Base-by-base conservation (phyloP, 192 early-diverging fungal species). In the Backusella liffmaniae region DNA sequence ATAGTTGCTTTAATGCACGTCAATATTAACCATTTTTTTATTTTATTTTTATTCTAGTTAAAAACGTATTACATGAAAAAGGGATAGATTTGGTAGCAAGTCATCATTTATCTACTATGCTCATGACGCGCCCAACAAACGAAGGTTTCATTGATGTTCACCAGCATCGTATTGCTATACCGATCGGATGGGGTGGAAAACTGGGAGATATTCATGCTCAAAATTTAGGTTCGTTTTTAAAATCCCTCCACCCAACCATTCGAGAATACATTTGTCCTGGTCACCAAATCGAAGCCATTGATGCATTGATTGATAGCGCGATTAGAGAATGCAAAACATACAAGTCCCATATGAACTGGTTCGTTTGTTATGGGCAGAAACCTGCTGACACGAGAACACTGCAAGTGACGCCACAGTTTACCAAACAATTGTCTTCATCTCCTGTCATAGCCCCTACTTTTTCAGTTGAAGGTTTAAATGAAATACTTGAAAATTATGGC, bases 351-450 rank as follows among this genome's bases (percentile, higher is more conserved):
- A 65, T 79, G 32, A 79, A 74, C 37, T 74, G 77, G 72, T 79
- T 46, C 62, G 73, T 74, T 15, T 79, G 73, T 32, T 79, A 79
- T 30, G 77, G 69, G 0, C 77, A 78, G 21, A 78, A 78, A n/a
- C 70, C 77, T 4, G 56, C 56, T 62, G 56, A 26, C 26, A 29
- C 9, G 23, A 29, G 23, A 29, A 29, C n/a, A n/a, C 10, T 62
- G 12, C 56, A 62, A 4, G 23, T 62, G 21, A 62, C 23, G 12
- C 56, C 56, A 12, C 56, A 62, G 29, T 23, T 0, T 62, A 23
- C 12, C 23, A 62, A 62, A 29, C 26, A 26, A 0, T 26, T 62
- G 4, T 23, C 56, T 29, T 62, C 56, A 62, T 62, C 56, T 62
- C 56, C 21, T 62, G 23, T 12, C 7, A 26, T 62, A 0, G 3